These are phyloP conservation scores for Santalum album DNA, from an alignment of 164 flowering plant genomes.

Conservation along the genomic window DNA sequence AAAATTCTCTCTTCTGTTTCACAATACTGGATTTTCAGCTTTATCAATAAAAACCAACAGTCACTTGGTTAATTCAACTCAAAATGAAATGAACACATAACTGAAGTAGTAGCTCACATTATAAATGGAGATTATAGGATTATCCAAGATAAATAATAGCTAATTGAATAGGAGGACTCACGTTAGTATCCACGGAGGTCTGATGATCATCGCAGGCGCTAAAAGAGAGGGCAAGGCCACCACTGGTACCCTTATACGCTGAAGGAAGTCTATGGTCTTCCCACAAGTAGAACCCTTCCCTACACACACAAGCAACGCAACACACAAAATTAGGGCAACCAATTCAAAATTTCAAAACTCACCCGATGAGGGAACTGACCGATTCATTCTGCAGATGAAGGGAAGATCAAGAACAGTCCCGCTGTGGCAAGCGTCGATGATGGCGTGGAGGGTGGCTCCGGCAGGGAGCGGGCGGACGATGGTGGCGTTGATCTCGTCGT, in stretches of 20 bases:
- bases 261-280: conserved; percentile 35
- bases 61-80: too few species aligned
- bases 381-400: conserved; percentile 45
- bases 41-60: too few species aligned
- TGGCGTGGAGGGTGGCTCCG: conserved; percentile 78
- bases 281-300: conserved; percentile 50
- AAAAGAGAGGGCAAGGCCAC: conserved; percentile 50
- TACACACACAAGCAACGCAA: too few species aligned
- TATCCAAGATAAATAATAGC: too few species aligned
- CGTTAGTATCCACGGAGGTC: conserved; percentile 40
- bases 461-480: conserved; percentile 60
- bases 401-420: conserved; percentile 74
- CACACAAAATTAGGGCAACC: neutral
- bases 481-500: conserved; percentile 64
- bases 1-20: too few species aligned
- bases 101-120: too few species aligned
- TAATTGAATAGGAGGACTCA: conserved; percentile 8
- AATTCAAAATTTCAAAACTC: too few species aligned
- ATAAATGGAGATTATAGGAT: too few species aligned
- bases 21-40: too few species aligned
- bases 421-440: conserved; percentile 65
- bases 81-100: too few species aligned
- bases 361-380: too few species aligned
- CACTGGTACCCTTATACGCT: conserved; percentile 48
- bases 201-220: conserved; percentile 72